Evolutionary conservation across 2,329 filamentous ascomycete genomes (phyloP).

Genomic region (Erysiphe pulchra): DNA sequence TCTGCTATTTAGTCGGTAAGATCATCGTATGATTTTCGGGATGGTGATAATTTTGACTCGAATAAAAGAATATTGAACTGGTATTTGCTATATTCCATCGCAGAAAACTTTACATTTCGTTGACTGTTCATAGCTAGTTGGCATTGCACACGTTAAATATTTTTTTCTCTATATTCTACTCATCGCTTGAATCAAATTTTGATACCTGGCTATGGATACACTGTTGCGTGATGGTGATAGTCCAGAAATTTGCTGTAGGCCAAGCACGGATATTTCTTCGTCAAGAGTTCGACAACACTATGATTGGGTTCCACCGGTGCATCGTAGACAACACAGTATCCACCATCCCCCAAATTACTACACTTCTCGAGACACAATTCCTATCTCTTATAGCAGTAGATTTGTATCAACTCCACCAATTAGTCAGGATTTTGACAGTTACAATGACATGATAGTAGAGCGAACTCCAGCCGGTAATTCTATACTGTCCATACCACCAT

Average conservation of each 20-base stretch:
- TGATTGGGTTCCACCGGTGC: not conserved
- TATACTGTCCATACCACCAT: conserved; percentile 10
- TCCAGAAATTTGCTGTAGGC: not conserved
- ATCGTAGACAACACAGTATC: not conserved
- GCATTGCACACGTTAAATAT: not conserved
- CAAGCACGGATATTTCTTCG: not conserved
- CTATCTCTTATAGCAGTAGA: not conserved
- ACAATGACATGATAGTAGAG: conserved; percentile 9
- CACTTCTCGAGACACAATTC: not conserved
- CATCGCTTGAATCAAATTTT: not conserved
- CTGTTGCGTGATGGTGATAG: not conserved
- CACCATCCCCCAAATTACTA: not conserved
- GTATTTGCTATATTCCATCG: too few relatives aligned
- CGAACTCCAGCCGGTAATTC: conserved; percentile 12
- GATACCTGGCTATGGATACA: not conserved
- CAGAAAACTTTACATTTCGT: too few relatives aligned
- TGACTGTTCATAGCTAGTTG: too few relatives aligned
- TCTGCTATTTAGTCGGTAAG: not conserved
- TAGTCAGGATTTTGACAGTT: not conserved
- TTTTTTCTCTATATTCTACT: not conserved
- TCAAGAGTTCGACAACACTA: not conserved
- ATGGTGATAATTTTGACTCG: not conserved
- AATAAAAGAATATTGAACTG: not conserved
- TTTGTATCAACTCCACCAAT: not conserved
- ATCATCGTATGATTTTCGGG: not conserved